Base-by-base conservation (phyloP, 306 rosid species). In the Arachis hypogaea region DNA sequence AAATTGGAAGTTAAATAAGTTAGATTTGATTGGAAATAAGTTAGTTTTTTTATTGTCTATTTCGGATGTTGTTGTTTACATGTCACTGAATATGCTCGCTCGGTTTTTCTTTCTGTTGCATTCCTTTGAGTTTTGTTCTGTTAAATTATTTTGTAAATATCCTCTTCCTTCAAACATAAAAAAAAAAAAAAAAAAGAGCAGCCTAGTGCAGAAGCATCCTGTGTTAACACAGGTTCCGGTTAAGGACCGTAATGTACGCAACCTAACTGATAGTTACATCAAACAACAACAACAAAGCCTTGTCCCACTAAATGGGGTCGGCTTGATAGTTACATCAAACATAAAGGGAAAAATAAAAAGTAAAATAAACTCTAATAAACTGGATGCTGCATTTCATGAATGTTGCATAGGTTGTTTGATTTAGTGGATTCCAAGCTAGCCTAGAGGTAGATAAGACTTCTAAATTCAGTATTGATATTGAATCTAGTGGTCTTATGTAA, bases 31-130 rank as follows among this genome's bases (percentile, higher is more conserved):
- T 22, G 28, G 28, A 57, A 70, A 55, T 90, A 71, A 87, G 81
- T 83, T 69, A 82, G 1, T 95, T 96, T 28, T 91, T 22, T 22
- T 96, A 50, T 81, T 94, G 83, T 91, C 85, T 82, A 91, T 91
- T 80, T 80, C 91, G 96, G 98, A 97, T 51, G 89, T 89, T 71
- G 97, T 87, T 56, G 80, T 87, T 74, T 91, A 94, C 89, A 82
- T 91, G 81, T 85, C 96, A 22, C 97, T 95, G 2, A 94, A 94
- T 86, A 88, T 92, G 95, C 88, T 94, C 33, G 88, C 97, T 55
- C 93, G 72, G 1, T 40, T 88, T 55, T 80, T 94, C 81, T 94
- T 94, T 84, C 77, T 94, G 64, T 72, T 94, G 76, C 97, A 30
- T 86, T 88, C 79, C 84, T 94, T 79, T 43, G 46, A 43, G 46